These are phyloP conservation scores for Grammothele lineata DNA, from an alignment of 768 basidiomycete species.

Conservation along the genomic window DNA sequence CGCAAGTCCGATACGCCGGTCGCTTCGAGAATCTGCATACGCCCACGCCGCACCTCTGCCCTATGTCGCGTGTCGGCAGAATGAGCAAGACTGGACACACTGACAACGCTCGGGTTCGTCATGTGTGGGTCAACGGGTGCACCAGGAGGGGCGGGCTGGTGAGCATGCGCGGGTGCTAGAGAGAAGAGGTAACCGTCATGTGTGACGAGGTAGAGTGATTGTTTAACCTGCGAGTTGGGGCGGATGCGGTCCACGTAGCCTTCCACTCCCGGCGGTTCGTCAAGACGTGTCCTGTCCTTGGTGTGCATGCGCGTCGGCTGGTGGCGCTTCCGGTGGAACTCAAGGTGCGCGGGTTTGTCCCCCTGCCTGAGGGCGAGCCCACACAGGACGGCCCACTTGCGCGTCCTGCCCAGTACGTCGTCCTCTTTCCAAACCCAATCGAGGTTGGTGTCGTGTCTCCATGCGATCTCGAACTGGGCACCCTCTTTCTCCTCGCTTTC, in stretches of 20 bases:
- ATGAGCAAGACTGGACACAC: slow-evolving; percentile 8
- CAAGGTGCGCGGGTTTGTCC: slow-evolving; percentile 49
- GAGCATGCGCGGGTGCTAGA: slow-evolving; percentile 44
- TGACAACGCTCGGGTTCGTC: slow-evolving; percentile 27
- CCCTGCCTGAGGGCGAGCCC: slow-evolving; percentile 76
- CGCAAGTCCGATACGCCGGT: slow-evolving; percentile 73
- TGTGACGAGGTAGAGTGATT: slow-evolving; percentile 63
- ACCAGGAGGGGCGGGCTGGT: slow-evolving; percentile 71
- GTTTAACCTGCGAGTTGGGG: slow-evolving; percentile 51
- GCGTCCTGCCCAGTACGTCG: slow-evolving; percentile 54
- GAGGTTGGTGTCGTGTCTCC: slow-evolving; percentile 67
- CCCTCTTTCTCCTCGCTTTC: slow-evolving; percentile 51
- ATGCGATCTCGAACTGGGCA: slow-evolving; percentile 65
- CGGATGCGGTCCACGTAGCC: slow-evolving; percentile 78
- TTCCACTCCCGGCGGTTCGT: slow-evolving; percentile 80
- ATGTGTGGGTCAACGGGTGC: slow-evolving; percentile 23
- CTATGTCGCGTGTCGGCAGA: slow-evolving; percentile 38
- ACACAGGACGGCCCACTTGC: slow-evolving; percentile 72
- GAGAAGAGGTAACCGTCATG: slow-evolving; percentile 75
- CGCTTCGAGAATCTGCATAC: slow-evolving; percentile 57
- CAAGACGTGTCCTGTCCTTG: slow-evolving; percentile 44
- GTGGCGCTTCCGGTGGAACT: slow-evolving; percentile 75
- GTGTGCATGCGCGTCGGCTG: slow-evolving; percentile 41
- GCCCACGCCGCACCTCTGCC: slow-evolving; percentile 58
- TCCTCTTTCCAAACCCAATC: slow-evolving; percentile 86